A percentile compares a stretch with the other conserved stretches of the same genome.
These are phyloP conservation scores for Polyporus arcularius DNA, from an alignment of 768 basidiomycete species.

Conservation along the genomic window DNA sequence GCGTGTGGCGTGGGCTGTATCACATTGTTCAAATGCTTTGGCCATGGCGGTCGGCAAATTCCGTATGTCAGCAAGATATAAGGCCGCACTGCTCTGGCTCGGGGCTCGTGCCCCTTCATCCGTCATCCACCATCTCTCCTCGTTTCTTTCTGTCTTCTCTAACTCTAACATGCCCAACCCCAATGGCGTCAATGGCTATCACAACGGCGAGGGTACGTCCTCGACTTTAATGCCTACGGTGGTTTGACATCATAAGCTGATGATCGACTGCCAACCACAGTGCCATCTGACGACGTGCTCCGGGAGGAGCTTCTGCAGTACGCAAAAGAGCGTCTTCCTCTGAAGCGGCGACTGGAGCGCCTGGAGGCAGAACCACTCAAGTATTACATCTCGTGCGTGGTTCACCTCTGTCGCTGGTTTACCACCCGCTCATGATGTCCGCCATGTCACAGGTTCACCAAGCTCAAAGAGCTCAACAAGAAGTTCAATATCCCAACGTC, in stretches of 20 bases:
- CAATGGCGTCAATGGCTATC: not conserved
- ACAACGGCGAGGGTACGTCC: not conserved
- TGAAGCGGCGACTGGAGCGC: not conserved
- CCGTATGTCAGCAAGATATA: too few relatives aligned
- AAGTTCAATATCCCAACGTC: constrained; percentile 1
- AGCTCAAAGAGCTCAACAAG: not conserved
- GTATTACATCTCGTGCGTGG: not conserved
- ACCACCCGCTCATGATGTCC: not conserved
- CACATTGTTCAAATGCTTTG: too few relatives aligned
- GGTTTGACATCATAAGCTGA: too few relatives aligned
- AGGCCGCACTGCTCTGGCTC: too few relatives aligned
- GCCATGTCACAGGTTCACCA: not conserved
- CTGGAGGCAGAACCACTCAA: not conserved
- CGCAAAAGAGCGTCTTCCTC: not conserved
- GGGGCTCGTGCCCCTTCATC: too few relatives aligned
- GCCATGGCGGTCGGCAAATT: too few relatives aligned
- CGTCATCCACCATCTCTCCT: too few relatives aligned
- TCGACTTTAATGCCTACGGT: not conserved
- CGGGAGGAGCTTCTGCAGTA: not conserved
- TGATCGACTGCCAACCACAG: not conserved
- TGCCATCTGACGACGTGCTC: not conserved
- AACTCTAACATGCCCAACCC: not conserved
- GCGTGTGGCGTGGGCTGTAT: too few relatives aligned
- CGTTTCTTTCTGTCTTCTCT: too few relatives aligned
- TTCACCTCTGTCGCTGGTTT: not conserved